Conservation (phyloP, 768 basidiomycete genomes). For the Termitomyces heimii region DNA sequence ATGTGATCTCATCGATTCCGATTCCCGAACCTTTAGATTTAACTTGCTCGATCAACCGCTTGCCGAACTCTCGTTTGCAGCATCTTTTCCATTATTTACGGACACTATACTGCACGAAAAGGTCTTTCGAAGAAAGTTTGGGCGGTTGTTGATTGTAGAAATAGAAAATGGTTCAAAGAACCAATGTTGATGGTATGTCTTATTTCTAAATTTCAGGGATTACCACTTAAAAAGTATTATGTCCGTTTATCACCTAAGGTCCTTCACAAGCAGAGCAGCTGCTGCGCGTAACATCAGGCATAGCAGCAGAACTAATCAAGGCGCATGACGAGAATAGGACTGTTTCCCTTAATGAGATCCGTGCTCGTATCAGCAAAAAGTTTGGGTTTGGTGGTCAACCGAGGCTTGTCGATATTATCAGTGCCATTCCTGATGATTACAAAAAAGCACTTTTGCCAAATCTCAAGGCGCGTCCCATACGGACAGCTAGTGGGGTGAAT, state of each 20-base stretch:
- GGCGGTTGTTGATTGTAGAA: neutral
- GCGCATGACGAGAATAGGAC: constrained; percentile 73
- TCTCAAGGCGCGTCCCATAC: constrained; percentile 87
- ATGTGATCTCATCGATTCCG: neutral
- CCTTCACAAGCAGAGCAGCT: constrained; percentile 89
- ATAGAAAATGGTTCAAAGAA: constrained; percentile 11
- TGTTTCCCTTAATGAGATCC: constrained; percentile 84
- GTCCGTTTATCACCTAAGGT: constrained; percentile 25
- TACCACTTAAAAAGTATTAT: neutral
- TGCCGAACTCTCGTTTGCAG: neutral
- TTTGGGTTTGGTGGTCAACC: constrained; percentile 83
- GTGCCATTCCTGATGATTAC: constrained; percentile 96
- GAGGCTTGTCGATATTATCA: constrained; percentile 94
- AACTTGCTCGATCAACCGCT: neutral
- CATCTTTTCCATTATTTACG: neutral
- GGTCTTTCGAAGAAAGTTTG: neutral
- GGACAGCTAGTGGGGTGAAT: constrained; percentile 93
- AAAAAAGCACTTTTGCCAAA: constrained; percentile 88
- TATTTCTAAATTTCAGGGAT: neutral
- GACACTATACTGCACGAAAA: neutral
- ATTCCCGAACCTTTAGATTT: neutral
- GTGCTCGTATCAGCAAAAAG: constrained; percentile 87
- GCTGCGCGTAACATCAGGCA: constrained; percentile 87
- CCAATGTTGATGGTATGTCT: constrained; percentile 10
- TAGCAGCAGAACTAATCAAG: constrained; percentile 90